Conservation (phyloP, 2,329 filamentous ascomycete species). For the Xylariaceae sp. region DNA sequence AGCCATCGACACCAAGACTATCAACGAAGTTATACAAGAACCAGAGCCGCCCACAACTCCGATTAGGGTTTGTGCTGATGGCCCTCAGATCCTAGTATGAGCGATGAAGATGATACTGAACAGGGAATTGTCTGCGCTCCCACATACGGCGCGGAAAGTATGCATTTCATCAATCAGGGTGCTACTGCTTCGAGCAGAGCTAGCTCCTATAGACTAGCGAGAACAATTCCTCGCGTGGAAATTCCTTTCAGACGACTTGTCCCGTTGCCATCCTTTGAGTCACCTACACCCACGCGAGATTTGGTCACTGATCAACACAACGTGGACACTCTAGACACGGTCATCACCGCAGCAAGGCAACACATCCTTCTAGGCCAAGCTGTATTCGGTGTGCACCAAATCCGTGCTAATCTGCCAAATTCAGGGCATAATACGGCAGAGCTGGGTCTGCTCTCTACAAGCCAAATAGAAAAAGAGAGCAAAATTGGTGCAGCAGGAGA, state of each 20-base stretch:
- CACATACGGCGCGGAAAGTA: no score
- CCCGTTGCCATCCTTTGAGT: background rate
- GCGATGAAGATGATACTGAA: no score
- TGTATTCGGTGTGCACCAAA: constrained; percentile 3
- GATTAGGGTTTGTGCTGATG: background rate
- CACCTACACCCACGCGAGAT: background rate
- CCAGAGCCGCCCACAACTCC: background rate
- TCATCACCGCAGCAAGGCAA: constrained; percentile 9
- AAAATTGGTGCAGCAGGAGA: constrained; percentile 33
- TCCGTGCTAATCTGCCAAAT: background rate
- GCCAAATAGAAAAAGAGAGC: constrained; percentile 32
- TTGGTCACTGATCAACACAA: background rate
- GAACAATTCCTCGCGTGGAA: no score
- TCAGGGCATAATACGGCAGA: background rate
- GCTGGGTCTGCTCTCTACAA: constrained; percentile 20
- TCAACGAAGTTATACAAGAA: constrained; percentile 9
- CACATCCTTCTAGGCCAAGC: constrained; percentile 6
- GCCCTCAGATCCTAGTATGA: no score
- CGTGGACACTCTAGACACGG: constrained; percentile 6
- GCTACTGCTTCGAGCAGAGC: no score
- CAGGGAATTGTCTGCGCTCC: no score
- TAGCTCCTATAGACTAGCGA: no score
- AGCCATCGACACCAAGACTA: constrained; percentile 19
- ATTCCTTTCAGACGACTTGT: no score
- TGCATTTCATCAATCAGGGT: no score